Percentiles rank a stretch among this genome's conserved stretches.
Conservation (phyloP, 2,329 filamentous ascomycete genomes). For the Colletotrichum limetticola region DNA sequence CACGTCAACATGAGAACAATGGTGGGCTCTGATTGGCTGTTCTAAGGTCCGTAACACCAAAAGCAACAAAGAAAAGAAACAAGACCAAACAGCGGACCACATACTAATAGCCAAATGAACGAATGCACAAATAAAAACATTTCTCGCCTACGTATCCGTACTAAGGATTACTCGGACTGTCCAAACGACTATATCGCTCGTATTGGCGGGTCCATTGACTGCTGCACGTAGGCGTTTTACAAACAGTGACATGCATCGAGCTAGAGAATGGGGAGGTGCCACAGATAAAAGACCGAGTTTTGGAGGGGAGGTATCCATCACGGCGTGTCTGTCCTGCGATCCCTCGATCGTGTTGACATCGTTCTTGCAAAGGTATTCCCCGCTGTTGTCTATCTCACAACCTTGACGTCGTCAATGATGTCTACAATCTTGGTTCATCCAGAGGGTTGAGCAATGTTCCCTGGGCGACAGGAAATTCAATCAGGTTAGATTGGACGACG, state of each 20-base stretch:
- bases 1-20: background rate
- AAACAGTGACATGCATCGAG: background rate
- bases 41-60: background rate
- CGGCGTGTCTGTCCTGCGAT: background rate
- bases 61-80: conserved; percentile 15
- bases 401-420: background rate
- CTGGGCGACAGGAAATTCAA: conserved; percentile 13
- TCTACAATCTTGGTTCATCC: background rate
- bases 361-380: background rate
- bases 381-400: background rate
- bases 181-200: background rate
- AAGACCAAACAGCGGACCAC: background rate
- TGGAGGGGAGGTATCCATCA: background rate
- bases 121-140: background rate
- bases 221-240: background rate
- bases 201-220: background rate
- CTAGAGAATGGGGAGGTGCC: background rate
- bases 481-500: conserved; percentile 16
- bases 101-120: background rate
- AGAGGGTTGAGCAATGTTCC: conserved; percentile 2
- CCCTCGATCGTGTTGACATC: background rate
- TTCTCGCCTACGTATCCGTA: background rate
- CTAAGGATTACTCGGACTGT: background rate
- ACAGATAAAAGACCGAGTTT: background rate
- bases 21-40: conserved; percentile 14